Percentiles rank a stretch among this genome's conserved stretches.
Evolutionary conservation across 176 grass and related monocot species (phyloP).

Genomic region (Saccharum officinarum): DNA sequence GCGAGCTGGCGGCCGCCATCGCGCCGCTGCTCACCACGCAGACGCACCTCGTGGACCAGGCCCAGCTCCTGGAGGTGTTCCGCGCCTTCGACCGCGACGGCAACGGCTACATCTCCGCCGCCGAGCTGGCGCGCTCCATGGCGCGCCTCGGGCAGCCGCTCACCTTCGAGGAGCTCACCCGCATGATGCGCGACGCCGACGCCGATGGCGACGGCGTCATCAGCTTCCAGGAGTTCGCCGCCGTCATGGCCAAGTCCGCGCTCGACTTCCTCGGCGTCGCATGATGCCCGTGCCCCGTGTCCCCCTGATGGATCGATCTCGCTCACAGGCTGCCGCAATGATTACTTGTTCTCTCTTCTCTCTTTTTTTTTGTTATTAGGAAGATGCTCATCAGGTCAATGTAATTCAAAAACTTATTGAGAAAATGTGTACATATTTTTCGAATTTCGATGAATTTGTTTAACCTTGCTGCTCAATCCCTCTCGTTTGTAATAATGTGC

Average conservation of each 20-base stretch:
- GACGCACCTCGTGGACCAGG: slow-evolving; percentile 61
- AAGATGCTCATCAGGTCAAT: not conserved
- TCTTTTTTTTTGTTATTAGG: not conserved
- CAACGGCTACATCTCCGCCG: slow-evolving; percentile 71
- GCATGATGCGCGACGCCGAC: slow-evolving; percentile 76
- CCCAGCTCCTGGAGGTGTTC: slow-evolving; percentile 76
- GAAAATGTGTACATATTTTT: slow-evolving; percentile 16
- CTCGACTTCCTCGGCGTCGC: slow-evolving; percentile 77
- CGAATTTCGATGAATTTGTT: not conserved
- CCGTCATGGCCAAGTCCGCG: slow-evolving; percentile 72
- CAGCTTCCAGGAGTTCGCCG: slow-evolving; percentile 70
- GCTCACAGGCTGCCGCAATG: not conserved
- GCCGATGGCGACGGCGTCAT: slow-evolving; percentile 72
- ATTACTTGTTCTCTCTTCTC: not conserved
- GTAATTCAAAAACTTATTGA: not conserved
- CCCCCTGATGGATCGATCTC: not conserved
- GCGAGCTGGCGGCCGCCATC: slow-evolving; percentile 68
- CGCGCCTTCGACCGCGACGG: slow-evolving; percentile 69
- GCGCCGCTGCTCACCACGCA: slow-evolving; percentile 69
- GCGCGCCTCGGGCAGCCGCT: slow-evolving; percentile 64
- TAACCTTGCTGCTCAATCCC: not conserved
- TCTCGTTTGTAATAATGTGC: too few species aligned
- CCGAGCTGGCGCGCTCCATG: slow-evolving; percentile 76
- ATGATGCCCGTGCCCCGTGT: not conserved
- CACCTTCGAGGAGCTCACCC: slow-evolving; percentile 66